phyloP scores from a whole-genome alignment of 441 rosid species.

The Syzygium malaccense region DNA sequence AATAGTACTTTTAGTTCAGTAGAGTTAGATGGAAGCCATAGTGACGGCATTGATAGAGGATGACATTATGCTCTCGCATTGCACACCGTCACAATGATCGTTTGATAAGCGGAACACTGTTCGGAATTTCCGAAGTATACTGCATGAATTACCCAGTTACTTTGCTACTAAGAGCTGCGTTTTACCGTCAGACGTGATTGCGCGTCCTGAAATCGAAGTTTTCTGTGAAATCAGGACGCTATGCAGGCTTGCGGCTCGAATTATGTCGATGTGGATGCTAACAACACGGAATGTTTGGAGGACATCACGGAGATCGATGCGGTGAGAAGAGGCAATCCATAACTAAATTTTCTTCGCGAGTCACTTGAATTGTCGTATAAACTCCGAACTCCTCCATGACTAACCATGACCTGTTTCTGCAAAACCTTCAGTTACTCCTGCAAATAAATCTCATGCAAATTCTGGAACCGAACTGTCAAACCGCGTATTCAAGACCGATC shows the following conservation, averaged over 20 bases:
- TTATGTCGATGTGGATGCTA: slow-evolving; percentile 1
- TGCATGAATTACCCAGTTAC: not conserved
- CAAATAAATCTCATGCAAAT: slow-evolving; percentile 15
- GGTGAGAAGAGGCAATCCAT: not conserved
- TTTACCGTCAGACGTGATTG: not conserved
- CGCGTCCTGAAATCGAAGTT: not conserved
- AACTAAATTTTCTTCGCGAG: not conserved
- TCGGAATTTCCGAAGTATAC: not conserved
- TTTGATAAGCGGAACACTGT: not conserved
- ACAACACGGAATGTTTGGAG: slow-evolving; percentile 3
- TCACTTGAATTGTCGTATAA: not conserved
- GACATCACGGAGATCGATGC: slow-evolving; percentile 3
- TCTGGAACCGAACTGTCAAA: slow-evolving; percentile 10
- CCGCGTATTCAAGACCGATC: slow-evolving; percentile 1
- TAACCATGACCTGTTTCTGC: not conserved
- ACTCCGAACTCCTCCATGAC: accelerated
- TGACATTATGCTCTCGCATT: not conserved
- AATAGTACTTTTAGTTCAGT: not conserved
- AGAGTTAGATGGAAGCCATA: not conserved
- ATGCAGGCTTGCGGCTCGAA: slow-evolving; percentile 5
- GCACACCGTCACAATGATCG: not conserved
- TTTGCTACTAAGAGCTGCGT: not conserved
- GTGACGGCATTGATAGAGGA: not conserved
- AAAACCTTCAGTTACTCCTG: slow-evolving; percentile 8
- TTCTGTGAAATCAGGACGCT: not conserved